These are phyloP conservation scores for Pulveroboletus frians DNA, from an alignment of 768 basidiomycete species.

Conservation along the genomic window DNA sequence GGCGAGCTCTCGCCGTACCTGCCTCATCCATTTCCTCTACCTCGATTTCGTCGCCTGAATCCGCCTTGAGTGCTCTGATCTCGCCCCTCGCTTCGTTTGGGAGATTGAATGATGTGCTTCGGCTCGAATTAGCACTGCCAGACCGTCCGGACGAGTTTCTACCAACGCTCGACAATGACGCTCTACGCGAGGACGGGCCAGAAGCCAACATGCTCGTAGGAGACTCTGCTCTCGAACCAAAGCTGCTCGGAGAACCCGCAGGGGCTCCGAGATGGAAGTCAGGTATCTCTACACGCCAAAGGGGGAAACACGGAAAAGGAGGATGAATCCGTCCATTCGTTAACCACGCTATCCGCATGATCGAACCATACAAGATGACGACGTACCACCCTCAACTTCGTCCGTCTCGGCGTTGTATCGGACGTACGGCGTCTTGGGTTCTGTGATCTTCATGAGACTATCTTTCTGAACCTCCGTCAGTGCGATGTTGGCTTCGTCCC, in stretches of 20 bases:
- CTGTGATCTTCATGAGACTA: constrained; percentile 96
- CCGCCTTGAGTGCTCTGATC: constrained; percentile 42
- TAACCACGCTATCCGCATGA: background rate
- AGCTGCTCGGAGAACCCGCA: constrained; percentile 32
- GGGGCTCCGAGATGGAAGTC: constrained; percentile 54
- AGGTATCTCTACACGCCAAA: constrained; percentile 66
- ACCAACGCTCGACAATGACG: constrained; percentile 65
- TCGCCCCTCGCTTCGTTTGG: constrained; percentile 63
- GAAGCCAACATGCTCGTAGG: constrained; percentile 59
- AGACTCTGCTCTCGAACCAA: constrained; percentile 45
- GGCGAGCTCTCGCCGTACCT: constrained; percentile 40
- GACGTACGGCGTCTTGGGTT: constrained; percentile 96
- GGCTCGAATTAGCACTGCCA: constrained; percentile 59
- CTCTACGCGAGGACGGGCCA: constrained; percentile 66
- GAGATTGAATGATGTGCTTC: constrained; percentile 81
- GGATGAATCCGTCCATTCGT: background rate
- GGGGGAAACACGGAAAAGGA: background rate
- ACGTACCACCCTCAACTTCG: constrained; percentile 74
- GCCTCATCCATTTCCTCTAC: constrained; percentile 89
- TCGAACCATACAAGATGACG: background rate
- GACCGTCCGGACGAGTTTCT: constrained; percentile 52
- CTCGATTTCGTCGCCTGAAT: constrained; percentile 52
- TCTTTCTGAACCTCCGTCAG: constrained; percentile 92
- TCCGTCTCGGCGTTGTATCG: constrained; percentile 87
- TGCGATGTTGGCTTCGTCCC: constrained; percentile 94